These are phyloP conservation scores for Dothistroma septosporum DNA, from an alignment of 2,329 filamentous ascomycete species.

Conservation along the genomic window DNA sequence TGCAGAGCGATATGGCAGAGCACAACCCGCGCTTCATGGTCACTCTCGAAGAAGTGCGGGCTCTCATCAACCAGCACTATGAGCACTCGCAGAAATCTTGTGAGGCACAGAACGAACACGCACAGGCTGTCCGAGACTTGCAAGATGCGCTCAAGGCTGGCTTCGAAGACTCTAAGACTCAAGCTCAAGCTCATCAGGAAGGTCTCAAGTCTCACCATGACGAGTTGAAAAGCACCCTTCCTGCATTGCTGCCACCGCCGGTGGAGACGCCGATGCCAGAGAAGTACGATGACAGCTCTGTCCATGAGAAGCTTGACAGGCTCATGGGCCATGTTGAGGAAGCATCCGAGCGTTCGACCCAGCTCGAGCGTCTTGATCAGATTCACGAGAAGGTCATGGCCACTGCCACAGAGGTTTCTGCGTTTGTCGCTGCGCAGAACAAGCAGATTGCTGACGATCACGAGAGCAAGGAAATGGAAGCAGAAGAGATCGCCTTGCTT, in stretches of 20 bases:
- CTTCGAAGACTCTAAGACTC: constrained; percentile 42
- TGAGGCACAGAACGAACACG: constrained; percentile 35
- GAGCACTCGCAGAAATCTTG: constrained; percentile 69
- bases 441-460: constrained; percentile 71
- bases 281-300: constrained; percentile 60
- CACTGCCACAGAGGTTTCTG: constrained; percentile 77
- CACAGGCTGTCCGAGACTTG: constrained; percentile 42
- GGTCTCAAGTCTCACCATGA: constrained; percentile 39
- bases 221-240: constrained; percentile 41
- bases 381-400: constrained; percentile 83
- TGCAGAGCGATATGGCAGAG: constrained; percentile 76
- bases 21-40: constrained; percentile 86
- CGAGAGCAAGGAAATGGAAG: constrained; percentile 71
- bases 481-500: constrained; percentile 74
- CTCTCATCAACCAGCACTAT: constrained; percentile 78
- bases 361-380: constrained; percentile 78
- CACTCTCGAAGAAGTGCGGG: constrained; percentile 77
- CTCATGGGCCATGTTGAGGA: constrained; percentile 61
- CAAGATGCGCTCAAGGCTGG: constrained; percentile 41
- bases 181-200: constrained; percentile 23
- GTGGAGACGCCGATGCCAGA: constrained; percentile 40
- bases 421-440: constrained; percentile 74
- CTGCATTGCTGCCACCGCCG: constrained; percentile 44
- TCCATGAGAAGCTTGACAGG: constrained; percentile 46
- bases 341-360: constrained; percentile 65